phyloP scores from a whole-genome alignment of 176 grass and related monocot species.

The Typha latifolia region DNA sequence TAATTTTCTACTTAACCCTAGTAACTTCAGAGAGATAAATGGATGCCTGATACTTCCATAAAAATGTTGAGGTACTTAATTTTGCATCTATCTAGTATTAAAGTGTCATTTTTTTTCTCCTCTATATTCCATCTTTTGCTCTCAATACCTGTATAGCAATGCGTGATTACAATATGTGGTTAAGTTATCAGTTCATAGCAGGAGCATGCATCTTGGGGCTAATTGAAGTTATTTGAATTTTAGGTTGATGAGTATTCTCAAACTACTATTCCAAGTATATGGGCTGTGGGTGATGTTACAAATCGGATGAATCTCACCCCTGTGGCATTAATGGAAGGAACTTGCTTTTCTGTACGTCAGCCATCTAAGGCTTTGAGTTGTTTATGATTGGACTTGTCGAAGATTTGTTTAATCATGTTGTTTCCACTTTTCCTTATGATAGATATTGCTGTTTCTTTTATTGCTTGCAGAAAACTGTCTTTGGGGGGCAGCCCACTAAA shows the following conservation, averaged over 20 bases:
- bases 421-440: not conserved
- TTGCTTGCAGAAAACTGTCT: slow-evolving; percentile 82
- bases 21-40: too few relatives aligned
- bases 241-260: slow-evolving; percentile 94
- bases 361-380: not conserved
- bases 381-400: not conserved
- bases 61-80: too few relatives aligned
- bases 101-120: too few relatives aligned
- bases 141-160: too few relatives aligned
- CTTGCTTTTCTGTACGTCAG: slow-evolving; percentile 81
- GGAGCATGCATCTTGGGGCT: not conserved
- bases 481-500: slow-evolving; percentile 72
- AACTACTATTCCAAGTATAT: slow-evolving; percentile 64
- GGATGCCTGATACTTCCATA: too few relatives aligned
- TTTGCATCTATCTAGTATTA: too few relatives aligned
- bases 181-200: not conserved
- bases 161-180: not conserved
- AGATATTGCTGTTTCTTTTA: slow-evolving; percentile 8
- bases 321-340: slow-evolving; percentile 96
- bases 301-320: slow-evolving; percentile 93
- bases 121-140: too few relatives aligned
- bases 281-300: slow-evolving; percentile 97
- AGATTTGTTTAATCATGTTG: slow-evolving; percentile 1
- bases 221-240: slow-evolving; percentile 10
- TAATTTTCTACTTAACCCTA: too few relatives aligned